phyloP scores from a whole-genome alignment of 2,329 filamentous ascomycete species.

The Fusarium newnesense region DNA sequence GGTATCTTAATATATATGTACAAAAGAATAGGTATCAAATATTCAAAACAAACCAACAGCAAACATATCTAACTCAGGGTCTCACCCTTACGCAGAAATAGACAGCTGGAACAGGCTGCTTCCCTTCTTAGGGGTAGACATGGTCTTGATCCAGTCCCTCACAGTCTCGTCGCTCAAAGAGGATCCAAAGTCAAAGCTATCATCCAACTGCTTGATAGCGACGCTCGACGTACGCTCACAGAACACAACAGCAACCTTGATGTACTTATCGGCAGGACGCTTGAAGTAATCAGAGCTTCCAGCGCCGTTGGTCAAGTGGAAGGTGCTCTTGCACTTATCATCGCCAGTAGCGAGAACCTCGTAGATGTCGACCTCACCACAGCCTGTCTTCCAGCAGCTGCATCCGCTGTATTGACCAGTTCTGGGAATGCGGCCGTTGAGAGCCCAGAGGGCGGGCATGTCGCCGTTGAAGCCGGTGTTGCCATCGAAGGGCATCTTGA shows the following conservation, averaged over 20 bases:
- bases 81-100: not conserved
- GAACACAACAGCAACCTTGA: slow-evolving; percentile 75
- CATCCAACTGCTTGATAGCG: slow-evolving; percentile 64
- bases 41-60: not conserved
- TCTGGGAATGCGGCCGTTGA: slow-evolving; percentile 78
- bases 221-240: slow-evolving; percentile 61
- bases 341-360: slow-evolving; percentile 76
- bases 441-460: slow-evolving; percentile 80
- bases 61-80: not conserved
- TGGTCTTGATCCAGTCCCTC: slow-evolving; percentile 46
- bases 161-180: slow-evolving; percentile 54
- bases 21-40: slow-evolving; percentile 20
- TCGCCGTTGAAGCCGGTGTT: slow-evolving; percentile 65
- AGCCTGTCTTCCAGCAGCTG: slow-evolving; percentile 76
- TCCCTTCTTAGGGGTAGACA: slow-evolving; percentile 16
- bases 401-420: slow-evolving; percentile 76
- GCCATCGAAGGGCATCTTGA: slow-evolving; percentile 74
- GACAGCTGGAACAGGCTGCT: slow-evolving; percentile 41
- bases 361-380: slow-evolving; percentile 81
- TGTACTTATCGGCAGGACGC: slow-evolving; percentile 67
- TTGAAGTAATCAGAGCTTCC: slow-evolving; percentile 78
- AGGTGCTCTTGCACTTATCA: slow-evolving; percentile 74
- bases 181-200: slow-evolving; percentile 53
- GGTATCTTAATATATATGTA: slow-evolving; percentile 16
- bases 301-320: slow-evolving; percentile 71